Evolutionary conservation across 2,329 filamentous ascomycete species (phyloP).

Genomic region (Blastomyces gilchristii): DNA sequence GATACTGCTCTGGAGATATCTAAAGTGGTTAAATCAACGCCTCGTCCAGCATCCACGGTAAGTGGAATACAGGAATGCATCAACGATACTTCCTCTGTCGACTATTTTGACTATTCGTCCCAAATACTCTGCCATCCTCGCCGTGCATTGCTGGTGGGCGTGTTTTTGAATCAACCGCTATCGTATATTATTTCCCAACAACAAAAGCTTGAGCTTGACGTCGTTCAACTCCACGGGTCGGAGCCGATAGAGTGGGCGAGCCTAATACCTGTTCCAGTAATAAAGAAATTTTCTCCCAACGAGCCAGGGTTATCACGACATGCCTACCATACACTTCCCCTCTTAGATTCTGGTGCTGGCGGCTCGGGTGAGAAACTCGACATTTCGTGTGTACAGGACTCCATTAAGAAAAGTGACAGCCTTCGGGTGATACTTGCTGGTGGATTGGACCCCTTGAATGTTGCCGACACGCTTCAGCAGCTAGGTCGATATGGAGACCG

Average conservation of each 20-base stretch:
- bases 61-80: conserved; percentile 13
- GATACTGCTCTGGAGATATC: conserved; percentile 76
- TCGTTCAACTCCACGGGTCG: conserved; percentile 85
- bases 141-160: conserved; percentile 74
- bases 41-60: conserved; percentile 19
- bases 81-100: conserved; percentile 30
- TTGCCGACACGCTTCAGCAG: conserved; percentile 53
- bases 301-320: conserved; percentile 61
- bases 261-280: conserved; percentile 83
- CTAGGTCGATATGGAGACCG: conserved; percentile 52
- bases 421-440: conserved; percentile 74
- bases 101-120: conserved; percentile 59
- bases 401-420: conserved; percentile 58
- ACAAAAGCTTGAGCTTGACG: conserved; percentile 63
- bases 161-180: conserved; percentile 86
- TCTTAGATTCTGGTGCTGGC: conserved; percentile 80
- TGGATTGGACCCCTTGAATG: conserved; percentile 70
- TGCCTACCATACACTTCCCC: conserved; percentile 71
- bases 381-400: conserved; percentile 54
- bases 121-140: conserved; percentile 40
- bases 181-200: conserved; percentile 72
- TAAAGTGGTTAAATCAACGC: conserved; percentile 53
- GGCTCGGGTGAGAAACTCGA: conserved; percentile 72
- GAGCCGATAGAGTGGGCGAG: conserved; percentile 88
- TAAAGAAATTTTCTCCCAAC: conserved; percentile 70